Conservation (phyloP, 306 rosid species). For the Quercus variabilis region DNA sequence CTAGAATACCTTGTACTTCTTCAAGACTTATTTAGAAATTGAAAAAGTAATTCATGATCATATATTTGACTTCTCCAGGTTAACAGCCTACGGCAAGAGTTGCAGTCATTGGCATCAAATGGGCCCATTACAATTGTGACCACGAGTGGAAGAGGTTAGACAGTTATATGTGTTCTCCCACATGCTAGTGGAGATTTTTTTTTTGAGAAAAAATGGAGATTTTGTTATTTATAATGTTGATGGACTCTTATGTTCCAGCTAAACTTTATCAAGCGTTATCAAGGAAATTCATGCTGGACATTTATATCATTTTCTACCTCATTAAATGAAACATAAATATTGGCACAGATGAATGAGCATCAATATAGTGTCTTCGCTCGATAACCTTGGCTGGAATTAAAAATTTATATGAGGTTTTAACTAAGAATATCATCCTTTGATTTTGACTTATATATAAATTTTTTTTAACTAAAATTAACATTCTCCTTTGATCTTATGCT, state of each 20-base stretch:
- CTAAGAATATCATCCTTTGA: too few species aligned
- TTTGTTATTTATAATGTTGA: not conserved
- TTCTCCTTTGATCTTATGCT: conserved; percentile 14
- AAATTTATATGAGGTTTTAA: not conserved
- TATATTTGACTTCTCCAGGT: conserved; percentile 50
- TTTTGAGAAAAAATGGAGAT: too few species aligned
- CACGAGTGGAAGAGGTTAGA: conserved; percentile 57
- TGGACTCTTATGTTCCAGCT: not conserved
- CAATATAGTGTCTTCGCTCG: not conserved
- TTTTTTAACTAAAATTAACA: not conserved
- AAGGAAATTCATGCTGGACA: not conserved
- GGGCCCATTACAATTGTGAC: conserved; percentile 63
- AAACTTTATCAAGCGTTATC: not conserved
- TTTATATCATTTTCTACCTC: not conserved
- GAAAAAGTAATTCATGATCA: conserved; percentile 10
- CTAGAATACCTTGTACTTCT: not conserved
- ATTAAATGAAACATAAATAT: not conserved
- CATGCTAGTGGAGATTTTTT: not conserved
- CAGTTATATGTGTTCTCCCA: conserved; percentile 16
- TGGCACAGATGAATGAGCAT: not conserved
- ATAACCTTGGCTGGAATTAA: not conserved
- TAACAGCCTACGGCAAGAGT: conserved; percentile 62
- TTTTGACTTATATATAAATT: too few species aligned
- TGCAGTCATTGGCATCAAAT: conserved; percentile 50
- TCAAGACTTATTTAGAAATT: not conserved